A percentile compares a stretch with the other conserved stretches of the same genome.
These are phyloP conservation scores for Skeletonema menzelii DNA, from an alignment of 108 stramenopile species.

Conservation along the genomic window DNA sequence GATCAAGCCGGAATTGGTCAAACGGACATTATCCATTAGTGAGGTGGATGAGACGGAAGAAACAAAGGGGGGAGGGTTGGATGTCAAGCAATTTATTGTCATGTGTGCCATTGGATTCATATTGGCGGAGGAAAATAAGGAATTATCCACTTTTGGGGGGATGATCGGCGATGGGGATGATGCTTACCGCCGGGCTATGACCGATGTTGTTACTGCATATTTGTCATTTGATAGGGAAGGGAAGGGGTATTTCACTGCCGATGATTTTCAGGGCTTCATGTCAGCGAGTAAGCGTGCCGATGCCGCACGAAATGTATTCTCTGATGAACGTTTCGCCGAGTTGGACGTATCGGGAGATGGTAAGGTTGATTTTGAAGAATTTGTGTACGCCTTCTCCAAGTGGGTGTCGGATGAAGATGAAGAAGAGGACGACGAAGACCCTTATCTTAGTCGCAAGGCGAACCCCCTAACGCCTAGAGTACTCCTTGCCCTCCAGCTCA, in stretches of 20 bases:
- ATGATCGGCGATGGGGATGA: conserved; percentile 37
- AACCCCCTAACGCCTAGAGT: conserved; percentile 41
- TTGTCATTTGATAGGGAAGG: conserved; percentile 49
- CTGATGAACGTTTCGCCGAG: conserved; percentile 44
- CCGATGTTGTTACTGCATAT: conserved; percentile 51
- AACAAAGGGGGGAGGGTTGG: conserved; percentile 11
- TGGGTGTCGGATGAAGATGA: conserved; percentile 39
- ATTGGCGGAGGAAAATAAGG: conserved; percentile 37
- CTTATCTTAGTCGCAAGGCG: conserved; percentile 14
- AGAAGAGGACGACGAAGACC: conserved; percentile 36
- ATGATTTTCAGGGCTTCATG: conserved; percentile 45
- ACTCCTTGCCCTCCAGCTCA: conserved; percentile 43
- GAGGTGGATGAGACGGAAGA: conserved; percentile 15
- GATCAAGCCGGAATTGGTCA: conserved; percentile 23
- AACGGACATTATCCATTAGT: conserved; percentile 30
- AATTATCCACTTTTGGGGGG: conserved; percentile 39
- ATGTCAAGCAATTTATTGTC: conserved; percentile 42
- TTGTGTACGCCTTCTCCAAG: conserved; percentile 46
- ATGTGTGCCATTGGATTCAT: conserved; percentile 50
- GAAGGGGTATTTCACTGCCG: conserved; percentile 46
- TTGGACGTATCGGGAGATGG: conserved; percentile 41
- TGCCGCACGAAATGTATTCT: conserved; percentile 36
- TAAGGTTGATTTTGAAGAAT: conserved; percentile 46
- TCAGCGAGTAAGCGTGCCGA: conserved; percentile 45
- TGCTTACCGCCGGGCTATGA: conserved; percentile 45